Conservation (phyloP, 2,329 filamentous ascomycete species). For the Penicillium thymicola region DNA sequence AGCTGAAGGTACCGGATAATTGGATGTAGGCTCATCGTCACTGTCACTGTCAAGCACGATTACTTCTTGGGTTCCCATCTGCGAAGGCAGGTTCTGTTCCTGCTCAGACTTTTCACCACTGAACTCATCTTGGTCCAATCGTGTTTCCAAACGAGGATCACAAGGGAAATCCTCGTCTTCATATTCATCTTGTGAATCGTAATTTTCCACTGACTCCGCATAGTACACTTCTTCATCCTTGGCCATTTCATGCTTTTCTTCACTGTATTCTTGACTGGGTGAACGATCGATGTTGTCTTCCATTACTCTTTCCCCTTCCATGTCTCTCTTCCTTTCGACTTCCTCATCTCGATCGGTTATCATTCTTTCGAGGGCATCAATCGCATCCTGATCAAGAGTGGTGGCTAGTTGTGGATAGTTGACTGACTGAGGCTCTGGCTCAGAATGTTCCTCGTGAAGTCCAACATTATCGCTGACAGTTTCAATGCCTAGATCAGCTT, state of each 20-base stretch:
- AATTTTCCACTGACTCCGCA: not conserved
- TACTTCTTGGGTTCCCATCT: slow-evolving; percentile 28
- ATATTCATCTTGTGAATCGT: slow-evolving; percentile 12
- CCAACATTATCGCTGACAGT: not conserved
- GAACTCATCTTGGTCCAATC: slow-evolving; percentile 10
- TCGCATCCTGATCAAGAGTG: not conserved
- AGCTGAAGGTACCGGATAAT: not conserved
- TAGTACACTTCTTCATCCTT: slow-evolving; percentile 12
- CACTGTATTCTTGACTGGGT: not conserved
- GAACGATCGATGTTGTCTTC: slow-evolving; percentile 2
- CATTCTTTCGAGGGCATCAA: slow-evolving; percentile 3
- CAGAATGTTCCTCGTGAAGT: slow-evolving; percentile 15
- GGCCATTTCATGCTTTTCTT: slow-evolving; percentile 11
- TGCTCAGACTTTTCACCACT: slow-evolving; percentile 14
- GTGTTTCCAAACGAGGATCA: slow-evolving; percentile 1
- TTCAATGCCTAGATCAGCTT: not conserved
- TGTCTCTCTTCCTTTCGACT: not conserved
- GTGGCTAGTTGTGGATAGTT: not conserved
- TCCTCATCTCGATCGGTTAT: slow-evolving; percentile 1
- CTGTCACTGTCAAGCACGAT: slow-evolving; percentile 45
- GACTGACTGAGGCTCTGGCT: slow-evolving; percentile 23
- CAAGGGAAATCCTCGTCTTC: slow-evolving; percentile 11
- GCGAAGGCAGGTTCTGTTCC: not conserved
- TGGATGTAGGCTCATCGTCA: slow-evolving; percentile 33
- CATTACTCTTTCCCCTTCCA: not conserved